A percentile compares a stretch with the other conserved stretches of the same genome.
phyloP scores from a whole-genome alignment of 108 stramenopile species.

The Epithemia pelagica region DNA sequence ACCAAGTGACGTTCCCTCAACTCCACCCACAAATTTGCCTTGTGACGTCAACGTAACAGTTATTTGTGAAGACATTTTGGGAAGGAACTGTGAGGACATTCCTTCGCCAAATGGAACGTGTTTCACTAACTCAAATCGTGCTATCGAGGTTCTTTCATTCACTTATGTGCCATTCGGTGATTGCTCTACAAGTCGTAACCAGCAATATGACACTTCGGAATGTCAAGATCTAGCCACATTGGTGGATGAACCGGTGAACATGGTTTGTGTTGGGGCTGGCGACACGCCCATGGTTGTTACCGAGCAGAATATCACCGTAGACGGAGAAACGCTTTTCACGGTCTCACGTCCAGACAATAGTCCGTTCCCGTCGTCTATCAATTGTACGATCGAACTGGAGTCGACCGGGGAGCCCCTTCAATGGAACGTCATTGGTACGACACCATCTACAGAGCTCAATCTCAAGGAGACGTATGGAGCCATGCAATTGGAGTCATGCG shows the following conservation, averaged over 20 bases:
- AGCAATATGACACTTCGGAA: neutral
- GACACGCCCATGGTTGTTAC: neutral
- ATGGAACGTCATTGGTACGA: neutral
- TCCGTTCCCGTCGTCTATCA: neutral
- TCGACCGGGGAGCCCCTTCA: neutral
- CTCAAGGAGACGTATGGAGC: slow-evolving; percentile 5
- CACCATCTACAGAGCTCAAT: neutral
- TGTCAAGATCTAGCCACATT: neutral
- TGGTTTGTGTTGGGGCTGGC: neutral
- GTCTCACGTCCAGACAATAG: neutral
- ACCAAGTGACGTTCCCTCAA: neutral
- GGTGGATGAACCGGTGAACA: neutral
- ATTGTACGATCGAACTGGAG: neutral
- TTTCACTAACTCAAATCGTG: neutral
- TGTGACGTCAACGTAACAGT: neutral
- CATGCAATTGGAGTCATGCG: slow-evolving; percentile 1
- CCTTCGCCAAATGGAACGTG: neutral
- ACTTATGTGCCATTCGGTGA: neutral
- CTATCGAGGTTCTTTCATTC: neutral
- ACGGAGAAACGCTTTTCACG: neutral
- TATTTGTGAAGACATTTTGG: neutral
- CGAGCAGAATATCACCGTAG: neutral
- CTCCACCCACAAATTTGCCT: neutral
- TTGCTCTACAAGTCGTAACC: neutral
- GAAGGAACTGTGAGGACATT: neutral